Percentiles rank a stretch among this genome's conserved stretches.
Evolutionary conservation across 2,329 filamentous ascomycete species (phyloP).

Genomic region (Epichloe baconii): DNA sequence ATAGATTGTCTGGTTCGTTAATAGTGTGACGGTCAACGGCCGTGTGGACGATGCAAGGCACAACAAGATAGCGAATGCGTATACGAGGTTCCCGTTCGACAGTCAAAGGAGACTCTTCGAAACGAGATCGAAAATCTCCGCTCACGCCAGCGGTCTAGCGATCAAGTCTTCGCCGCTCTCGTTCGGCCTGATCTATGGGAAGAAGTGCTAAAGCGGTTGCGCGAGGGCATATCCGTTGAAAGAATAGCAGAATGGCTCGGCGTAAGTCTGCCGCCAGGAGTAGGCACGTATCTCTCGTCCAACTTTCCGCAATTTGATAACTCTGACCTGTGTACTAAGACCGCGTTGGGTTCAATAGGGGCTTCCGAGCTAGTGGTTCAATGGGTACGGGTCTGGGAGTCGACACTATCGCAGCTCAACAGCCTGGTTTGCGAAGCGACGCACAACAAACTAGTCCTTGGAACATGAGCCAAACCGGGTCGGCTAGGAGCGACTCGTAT

Average conservation of each 20-base stretch:
- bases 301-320: conserved; percentile 13
- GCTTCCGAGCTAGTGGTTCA: conserved; percentile 12
- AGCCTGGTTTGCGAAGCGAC: conserved; percentile 22
- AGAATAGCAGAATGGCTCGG: conserved; percentile 42
- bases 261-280: conserved; percentile 17
- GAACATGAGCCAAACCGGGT: conserved; percentile 34
- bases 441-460: conserved; percentile 33
- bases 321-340: conserved; percentile 5
- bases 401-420: conserved; percentile 16
- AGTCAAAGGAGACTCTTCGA: conserved; percentile 49
- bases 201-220: conserved; percentile 40
- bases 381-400: conserved; percentile 16
- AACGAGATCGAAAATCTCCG: conserved; percentile 45
- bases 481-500: conserved; percentile 33
- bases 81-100: conserved; percentile 49
- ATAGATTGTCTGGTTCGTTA: neutral
- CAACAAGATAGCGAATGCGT: conserved; percentile 44
- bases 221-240: conserved; percentile 40
- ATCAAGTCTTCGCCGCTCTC: conserved; percentile 43
- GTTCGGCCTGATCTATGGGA: conserved; percentile 36
- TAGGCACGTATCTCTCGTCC: conserved; percentile 13
- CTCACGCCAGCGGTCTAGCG: conserved; percentile 38
- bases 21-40: conserved; percentile 46
- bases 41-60: conserved; percentile 40
- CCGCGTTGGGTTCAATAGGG: conserved; percentile 10